Evolutionary conservation across 73 alveolate species (phyloP), one percentile per base, ranked within the genome.

Genomic region (Paramecium pentaurelia): DNA sequence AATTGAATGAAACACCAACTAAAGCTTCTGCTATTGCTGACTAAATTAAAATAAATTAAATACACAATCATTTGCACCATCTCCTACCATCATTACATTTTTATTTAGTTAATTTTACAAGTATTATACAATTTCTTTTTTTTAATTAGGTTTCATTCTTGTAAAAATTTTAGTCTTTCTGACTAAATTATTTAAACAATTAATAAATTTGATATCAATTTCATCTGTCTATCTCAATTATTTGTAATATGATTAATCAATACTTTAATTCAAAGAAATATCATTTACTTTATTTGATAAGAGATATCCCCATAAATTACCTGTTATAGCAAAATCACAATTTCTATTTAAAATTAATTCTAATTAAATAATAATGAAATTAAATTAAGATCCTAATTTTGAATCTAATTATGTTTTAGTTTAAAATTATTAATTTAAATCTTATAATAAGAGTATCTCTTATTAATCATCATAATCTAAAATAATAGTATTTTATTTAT

Each of bases 41-140:
- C 88, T 75, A 75, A 4, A 68, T 68, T 32, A 27, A 34, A 12
- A 36, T 36, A 12, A 73, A 36, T 18, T 28, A 28, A 28, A 32
- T 73, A 73, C 93, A 87, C 93, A 87, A 60, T 87, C 93, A 38
- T 87, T 87, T 0, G 93, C 64, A 6, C 93, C 93, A 64, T 87
- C 93, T 1, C 93, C 93, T 2, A 87, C 93, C 93, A 87, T 87
- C 47, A 77, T 77, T 1, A 87, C 93, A 54, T 54, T 54, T 34
- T 64, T 59, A 14, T 5, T 58, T 87, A 36, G 25, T 87, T 58
- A 18, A 9, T 87, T 60, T n/a, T 87, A 64, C 34, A 87, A 77
- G 10, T 44, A 25, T n/a, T 87, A 54, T 2, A 87, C 89, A 32
- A 87, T 64, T 38, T 87, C 84, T 20, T 73, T 87, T 68, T 87